Conservation (phyloP, 352 stramenopile species). For the Phytophthora boehmeriae region DNA sequence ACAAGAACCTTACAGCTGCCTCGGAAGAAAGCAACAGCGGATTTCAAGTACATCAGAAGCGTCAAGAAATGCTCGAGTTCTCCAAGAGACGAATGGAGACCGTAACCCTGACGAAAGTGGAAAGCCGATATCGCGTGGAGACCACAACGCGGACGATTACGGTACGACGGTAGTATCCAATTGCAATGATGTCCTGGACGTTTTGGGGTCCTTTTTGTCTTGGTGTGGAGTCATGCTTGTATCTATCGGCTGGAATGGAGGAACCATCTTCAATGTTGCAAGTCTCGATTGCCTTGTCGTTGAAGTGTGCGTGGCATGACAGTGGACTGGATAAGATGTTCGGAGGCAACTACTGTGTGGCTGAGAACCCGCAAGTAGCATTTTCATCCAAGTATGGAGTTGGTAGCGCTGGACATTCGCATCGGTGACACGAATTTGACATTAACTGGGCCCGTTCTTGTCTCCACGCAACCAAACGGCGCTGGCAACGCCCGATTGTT, state of each 20-base stretch:
- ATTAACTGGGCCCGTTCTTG: neutral
- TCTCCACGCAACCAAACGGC: neutral
- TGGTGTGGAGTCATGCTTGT: neutral
- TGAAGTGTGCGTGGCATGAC: neutral
- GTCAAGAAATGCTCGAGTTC: slow-evolving; percentile 64
- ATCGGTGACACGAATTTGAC: neutral
- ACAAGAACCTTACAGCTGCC: slow-evolving; percentile 17
- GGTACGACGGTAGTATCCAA: slow-evolving; percentile 14
- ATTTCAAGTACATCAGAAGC: slow-evolving; percentile 35
- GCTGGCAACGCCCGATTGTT: neutral
- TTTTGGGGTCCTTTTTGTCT: slow-evolving; percentile 8
- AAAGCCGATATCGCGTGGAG: slow-evolving; percentile 32
- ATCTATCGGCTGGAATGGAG: slow-evolving; percentile 14
- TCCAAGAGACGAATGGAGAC: slow-evolving; percentile 61
- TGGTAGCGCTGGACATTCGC: neutral
- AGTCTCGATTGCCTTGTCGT: slow-evolving; percentile 1
- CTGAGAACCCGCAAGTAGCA: neutral
- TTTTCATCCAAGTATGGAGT: neutral
- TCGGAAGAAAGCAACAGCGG: slow-evolving; percentile 5
- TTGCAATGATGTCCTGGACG: slow-evolving; percentile 4
- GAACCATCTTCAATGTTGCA: slow-evolving; percentile 12
- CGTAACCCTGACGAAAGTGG: slow-evolving; percentile 30
- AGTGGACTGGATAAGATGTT: neutral
- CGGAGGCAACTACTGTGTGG: neutral
- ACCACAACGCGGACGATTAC: slow-evolving; percentile 25